phyloP scores from a whole-genome alignment of 441 rosid genomes.

The Erodium texanum region DNA sequence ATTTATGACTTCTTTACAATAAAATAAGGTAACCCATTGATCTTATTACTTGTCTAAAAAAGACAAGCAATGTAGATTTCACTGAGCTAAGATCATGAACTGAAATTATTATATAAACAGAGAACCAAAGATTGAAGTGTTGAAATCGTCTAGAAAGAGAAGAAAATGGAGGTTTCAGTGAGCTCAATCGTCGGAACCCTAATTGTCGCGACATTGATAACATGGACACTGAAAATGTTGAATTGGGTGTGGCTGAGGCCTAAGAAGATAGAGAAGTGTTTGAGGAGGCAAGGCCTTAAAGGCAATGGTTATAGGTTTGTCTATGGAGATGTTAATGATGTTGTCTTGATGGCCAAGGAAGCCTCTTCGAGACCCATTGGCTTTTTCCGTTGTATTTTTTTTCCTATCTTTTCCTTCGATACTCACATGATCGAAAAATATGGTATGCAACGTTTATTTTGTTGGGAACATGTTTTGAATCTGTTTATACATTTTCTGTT shows the following conservation, averaged over 20 bases:
- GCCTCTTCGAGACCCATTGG: constrained; percentile 16
- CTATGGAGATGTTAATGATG: constrained; percentile 4
- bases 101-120: too few relatives aligned
- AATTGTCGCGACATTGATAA: not conserved
- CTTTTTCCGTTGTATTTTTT: constrained; percentile 11
- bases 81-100: too few relatives aligned
- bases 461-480: too few relatives aligned
- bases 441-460: constrained; percentile 10
- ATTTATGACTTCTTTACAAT: too few relatives aligned
- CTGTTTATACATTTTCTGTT: too few relatives aligned
- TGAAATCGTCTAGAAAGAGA: not conserved
- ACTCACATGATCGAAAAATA: constrained; percentile 9
- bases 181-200: not conserved
- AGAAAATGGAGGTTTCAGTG: not conserved
- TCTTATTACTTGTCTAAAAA: too few relatives aligned
- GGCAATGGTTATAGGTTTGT: constrained; percentile 19
- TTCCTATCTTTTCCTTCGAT: constrained; percentile 13
- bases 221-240: constrained; percentile 15
- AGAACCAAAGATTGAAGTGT: too few relatives aligned
- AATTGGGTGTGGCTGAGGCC: constrained; percentile 28
- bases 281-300: constrained; percentile 23
- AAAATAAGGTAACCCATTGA: too few relatives aligned
- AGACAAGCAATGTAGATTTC: too few relatives aligned
- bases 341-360: not conserved
- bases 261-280: constrained; percentile 16